A percentile compares a stretch with the other conserved stretches of the same genome.
These are phyloP conservation scores for Quercus variabilis DNA, from an alignment of 306 rosid species.

Conservation along the genomic window DNA sequence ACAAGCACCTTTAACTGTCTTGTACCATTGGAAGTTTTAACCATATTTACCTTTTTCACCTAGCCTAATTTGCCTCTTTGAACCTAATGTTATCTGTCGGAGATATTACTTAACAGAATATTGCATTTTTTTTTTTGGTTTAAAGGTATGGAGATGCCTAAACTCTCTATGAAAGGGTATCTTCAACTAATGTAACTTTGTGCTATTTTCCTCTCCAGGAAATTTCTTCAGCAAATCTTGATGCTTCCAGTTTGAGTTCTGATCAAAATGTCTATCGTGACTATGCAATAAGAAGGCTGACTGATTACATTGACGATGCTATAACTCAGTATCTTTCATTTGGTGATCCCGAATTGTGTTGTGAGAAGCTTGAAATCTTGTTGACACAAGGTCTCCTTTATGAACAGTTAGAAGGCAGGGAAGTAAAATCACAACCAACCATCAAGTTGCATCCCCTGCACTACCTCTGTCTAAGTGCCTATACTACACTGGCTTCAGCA, in stretches of 20 bases:
- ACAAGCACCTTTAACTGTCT: not conserved
- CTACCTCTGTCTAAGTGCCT: slow-evolving; percentile 56
- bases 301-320: slow-evolving; percentile 39
- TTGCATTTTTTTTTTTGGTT: not conserved
- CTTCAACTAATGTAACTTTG: slow-evolving; percentile 2
- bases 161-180: not conserved
- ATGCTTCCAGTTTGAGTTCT: slow-evolving; percentile 29
- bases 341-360: slow-evolving; percentile 55
- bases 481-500: slow-evolving; percentile 69
- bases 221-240: slow-evolving; percentile 31
- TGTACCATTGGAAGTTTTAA: not conserved
- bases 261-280: slow-evolving; percentile 11
- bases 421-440: slow-evolving; percentile 28
- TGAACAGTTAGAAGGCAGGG: slow-evolving; percentile 25
- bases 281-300: slow-evolving; percentile 34
- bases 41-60: not conserved
- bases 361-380: slow-evolving; percentile 52
- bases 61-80: not conserved
- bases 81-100: not conserved
- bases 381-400: slow-evolving; percentile 43
- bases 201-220: slow-evolving; percentile 41
- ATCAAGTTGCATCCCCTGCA: slow-evolving; percentile 62
- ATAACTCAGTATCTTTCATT: slow-evolving; percentile 52
- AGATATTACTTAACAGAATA: not conserved
- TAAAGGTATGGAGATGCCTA: not conserved